Evolutionary conservation across 371 early-diverging fungal species (phyloP).

Genomic region (Thermomucor indicae-seudaticae): DNA sequence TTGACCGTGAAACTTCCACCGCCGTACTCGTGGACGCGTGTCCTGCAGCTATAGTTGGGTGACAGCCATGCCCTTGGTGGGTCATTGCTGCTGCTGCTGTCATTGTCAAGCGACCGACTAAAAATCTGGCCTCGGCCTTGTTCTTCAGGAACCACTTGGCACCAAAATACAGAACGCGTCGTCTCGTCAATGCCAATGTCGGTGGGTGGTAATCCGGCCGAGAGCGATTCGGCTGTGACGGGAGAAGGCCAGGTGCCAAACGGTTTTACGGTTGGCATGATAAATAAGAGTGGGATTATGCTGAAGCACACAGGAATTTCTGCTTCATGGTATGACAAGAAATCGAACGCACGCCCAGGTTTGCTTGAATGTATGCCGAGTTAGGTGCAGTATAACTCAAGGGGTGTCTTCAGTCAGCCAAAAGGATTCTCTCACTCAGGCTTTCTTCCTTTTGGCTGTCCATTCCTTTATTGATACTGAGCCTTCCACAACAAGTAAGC

Average conservation of each 20-base stretch:
- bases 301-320: no score
- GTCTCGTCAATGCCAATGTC: conserved; percentile 26
- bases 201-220: conserved; percentile 17
- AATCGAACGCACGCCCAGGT: no score
- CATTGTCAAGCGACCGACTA: conserved; percentile 7
- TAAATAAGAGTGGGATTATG: no score
- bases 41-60: conserved; percentile 29
- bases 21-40: conserved; percentile 77
- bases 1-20: conserved; percentile 59
- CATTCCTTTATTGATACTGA: no score
- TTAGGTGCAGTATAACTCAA: no score
- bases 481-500: no score
- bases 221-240: conserved; percentile 35
- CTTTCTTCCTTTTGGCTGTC: no score
- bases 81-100: background rate
- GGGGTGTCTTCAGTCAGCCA: no score
- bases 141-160: conserved; percentile 27
- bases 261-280: conserved; percentile 17
- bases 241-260: conserved; percentile 46
- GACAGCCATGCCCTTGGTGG: conserved; percentile 26
- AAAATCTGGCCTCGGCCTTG: conserved; percentile 44
- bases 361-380: no score
- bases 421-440: no score
- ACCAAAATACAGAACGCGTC: conserved; percentile 29
- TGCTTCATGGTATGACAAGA: no score